Evolutionary conservation across 768 basidiomycete genomes (phyloP), one percentile per base, ranked within the genome.

Genomic region (Pleurotus djamor): DNA sequence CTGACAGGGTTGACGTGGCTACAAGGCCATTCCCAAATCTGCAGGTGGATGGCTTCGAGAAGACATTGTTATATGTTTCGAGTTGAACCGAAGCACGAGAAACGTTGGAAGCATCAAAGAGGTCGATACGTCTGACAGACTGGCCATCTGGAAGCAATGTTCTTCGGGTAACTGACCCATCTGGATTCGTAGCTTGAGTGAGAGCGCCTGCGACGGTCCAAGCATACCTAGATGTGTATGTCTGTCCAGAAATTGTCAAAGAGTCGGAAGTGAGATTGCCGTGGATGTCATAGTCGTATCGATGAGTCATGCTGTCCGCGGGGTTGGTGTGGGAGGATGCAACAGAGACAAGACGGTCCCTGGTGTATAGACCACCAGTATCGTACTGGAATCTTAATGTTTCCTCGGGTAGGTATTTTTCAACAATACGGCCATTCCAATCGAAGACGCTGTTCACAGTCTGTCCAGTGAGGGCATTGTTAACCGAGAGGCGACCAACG

Each of bases 331-430:
- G 21, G 21, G 21, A 28, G 21, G 21, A 28, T 28, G 21, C 17
- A 33, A 55, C 54, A 9, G 54, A 55, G 4, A 55, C 54, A 8
- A 55, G 54, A 2, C 54, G 54, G 28, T 55, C 54, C 38, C 44
- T 55, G 9, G 54, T 38, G 28, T 41, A 55, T 32, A 43, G 54
- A 12, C 54, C 54, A 21, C 54, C 54, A 5, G 12, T 17, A 32
- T 55, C 54, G 32, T 55, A 55, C 38, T n/a, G 9, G 33, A 55
- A 55, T 41, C 38, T 55, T 12, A 55, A 38, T 4, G 54, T 55
- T 9, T 55, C 54, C 35, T 55, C 54, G 2, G 13, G n/a, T 6
- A 41, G 41, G 10, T 4, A 28, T 34, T 55, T 55, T 21, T 55
- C n/a, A 17, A 43, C 16, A 5, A 34, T 21, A 5, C 54, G 54